Evolutionary conservation across 305 asterid genomes (phyloP).

Genomic region (Fraxinus sp.): DNA sequence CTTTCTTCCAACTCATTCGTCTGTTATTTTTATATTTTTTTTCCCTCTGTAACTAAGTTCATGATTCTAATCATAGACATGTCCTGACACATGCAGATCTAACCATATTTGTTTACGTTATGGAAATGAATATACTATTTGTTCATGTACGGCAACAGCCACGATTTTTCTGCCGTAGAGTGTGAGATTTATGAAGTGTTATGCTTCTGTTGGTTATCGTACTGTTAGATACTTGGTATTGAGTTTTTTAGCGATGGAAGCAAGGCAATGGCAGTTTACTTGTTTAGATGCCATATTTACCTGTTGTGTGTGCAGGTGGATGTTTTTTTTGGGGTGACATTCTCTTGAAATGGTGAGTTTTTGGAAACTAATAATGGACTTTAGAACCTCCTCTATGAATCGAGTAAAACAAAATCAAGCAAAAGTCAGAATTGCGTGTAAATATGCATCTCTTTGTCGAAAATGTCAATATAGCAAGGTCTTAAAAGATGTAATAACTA

Average conservation of each 20-base stretch:
- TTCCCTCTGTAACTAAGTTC: background rate
- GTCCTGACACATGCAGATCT: background rate
- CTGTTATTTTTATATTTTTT: background rate
- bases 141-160: background rate
- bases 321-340: too few species aligned
- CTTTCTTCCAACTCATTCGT: background rate
- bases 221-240: background rate
- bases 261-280: background rate
- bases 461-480: background rate
- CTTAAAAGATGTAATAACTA: background rate
- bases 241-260: background rate
- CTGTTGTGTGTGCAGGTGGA: background rate
- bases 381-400: background rate
- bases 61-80: background rate
- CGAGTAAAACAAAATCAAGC: background rate
- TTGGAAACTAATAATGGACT: background rate
- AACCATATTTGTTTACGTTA: background rate
- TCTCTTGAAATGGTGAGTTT: background rate
- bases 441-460: background rate
- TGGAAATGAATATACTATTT: background rate
- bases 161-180: background rate
- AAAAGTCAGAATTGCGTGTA: constrained; percentile 9
- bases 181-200: background rate
- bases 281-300: background rate
- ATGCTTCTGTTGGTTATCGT: background rate